Conservation (phyloP, 2,329 filamentous ascomycete genomes). For the Venturia effusa region DNA sequence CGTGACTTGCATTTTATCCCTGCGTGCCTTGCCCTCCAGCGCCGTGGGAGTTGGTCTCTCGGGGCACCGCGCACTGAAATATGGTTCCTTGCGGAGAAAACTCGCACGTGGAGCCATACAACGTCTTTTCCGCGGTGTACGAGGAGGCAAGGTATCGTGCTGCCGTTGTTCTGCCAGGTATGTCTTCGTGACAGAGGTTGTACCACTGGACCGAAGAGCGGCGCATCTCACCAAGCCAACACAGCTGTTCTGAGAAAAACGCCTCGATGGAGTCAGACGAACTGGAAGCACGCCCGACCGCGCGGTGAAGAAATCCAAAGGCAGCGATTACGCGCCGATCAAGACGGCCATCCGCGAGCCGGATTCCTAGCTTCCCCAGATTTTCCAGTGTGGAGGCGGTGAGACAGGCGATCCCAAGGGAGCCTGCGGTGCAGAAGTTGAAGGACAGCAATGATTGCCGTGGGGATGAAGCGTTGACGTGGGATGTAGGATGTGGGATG, state of each 20-base stretch:
- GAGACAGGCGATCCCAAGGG: neutral
- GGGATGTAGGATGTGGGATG: neutral
- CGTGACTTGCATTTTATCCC: neutral
- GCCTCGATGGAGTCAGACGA: no score
- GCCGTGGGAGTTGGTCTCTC: neutral
- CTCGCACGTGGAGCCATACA: neutral
- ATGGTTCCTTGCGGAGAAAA: neutral
- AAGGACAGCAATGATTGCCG: neutral
- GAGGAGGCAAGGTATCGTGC: neutral
- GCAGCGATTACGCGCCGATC: neutral
- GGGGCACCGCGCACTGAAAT: neutral
- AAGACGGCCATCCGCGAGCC: neutral
- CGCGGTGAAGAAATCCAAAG: neutral
- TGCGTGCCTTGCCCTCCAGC: no score
- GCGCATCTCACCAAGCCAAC: no score
- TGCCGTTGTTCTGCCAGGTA: neutral
- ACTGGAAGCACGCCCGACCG: no score
- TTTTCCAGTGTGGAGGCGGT: neutral
- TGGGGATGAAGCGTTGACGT: neutral
- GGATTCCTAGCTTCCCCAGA: no score
- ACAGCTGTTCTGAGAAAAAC: neutral
- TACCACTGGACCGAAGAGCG: neutral
- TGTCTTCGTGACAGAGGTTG: neutral
- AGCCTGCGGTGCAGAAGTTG: no score
- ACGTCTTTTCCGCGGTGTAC: neutral